Evolutionary conservation across 2,329 filamentous ascomycete genomes (phyloP).

Genomic region (Microdochium bolleyi): DNA sequence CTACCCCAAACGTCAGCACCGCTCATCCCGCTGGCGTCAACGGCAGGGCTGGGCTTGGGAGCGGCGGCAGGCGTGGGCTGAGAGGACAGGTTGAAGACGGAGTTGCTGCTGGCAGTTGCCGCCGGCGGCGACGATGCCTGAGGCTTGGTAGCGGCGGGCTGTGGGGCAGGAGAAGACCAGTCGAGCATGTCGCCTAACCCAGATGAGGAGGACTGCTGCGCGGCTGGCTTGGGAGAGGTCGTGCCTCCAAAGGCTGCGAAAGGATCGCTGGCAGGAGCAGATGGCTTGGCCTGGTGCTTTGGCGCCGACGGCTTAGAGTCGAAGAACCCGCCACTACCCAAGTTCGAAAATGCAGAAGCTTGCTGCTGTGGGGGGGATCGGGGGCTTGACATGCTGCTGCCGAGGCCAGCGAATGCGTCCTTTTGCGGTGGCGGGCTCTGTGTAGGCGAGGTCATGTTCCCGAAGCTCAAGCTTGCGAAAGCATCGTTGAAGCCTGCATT

Average conservation of each 20-base stretch:
- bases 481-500: conserved; percentile 68
- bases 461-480: conserved; percentile 64
- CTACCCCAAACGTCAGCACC: conserved; percentile 79
- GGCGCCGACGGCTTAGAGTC: conserved; percentile 61
- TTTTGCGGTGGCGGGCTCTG: conserved; percentile 16
- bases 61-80: conserved; percentile 34
- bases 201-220: conserved; percentile 36
- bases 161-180: conserved; percentile 45
- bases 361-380: conserved; percentile 27
- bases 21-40: conserved; percentile 31
- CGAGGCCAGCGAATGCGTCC: conserved; percentile 28
- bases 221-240: conserved; percentile 30
- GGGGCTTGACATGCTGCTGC: conserved; percentile 26
- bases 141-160: conserved; percentile 35
- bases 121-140: conserved; percentile 31
- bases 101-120: conserved; percentile 34
- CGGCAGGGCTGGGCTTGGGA: conserved; percentile 22
- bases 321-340: conserved; percentile 75
- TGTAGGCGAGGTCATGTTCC: conserved; percentile 31
- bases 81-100: conserved; percentile 75
- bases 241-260: conserved; percentile 52
- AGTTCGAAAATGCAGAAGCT: conserved; percentile 34
- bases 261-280: conserved; percentile 41
- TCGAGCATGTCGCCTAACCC: conserved; percentile 78
- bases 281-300: conserved; percentile 39